Evolutionary conservation across 371 early-diverging fungal genomes (phyloP), one percentile per base, ranked within the genome.

Genomic region (Haplosporangium sp.): DNA sequence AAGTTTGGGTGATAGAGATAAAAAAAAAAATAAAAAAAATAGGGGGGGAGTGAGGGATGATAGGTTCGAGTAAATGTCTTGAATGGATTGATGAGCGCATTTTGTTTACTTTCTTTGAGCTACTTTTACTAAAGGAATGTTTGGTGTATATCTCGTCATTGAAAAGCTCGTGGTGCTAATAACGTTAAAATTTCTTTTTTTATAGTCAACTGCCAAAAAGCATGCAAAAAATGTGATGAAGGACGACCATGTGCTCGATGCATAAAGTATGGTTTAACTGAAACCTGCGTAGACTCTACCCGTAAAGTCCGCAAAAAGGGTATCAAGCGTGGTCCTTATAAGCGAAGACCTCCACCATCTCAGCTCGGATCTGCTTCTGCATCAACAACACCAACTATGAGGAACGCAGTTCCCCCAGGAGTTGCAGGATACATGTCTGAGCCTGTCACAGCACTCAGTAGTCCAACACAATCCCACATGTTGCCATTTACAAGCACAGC

Each of bases 161-260:
- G 53, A 53, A 53, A 53, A 11, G 10, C 19, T 53, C 53, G 53
- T 50, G 50, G 50, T 50, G 19, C 50, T 50, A 50, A 50, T 19
- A 17, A 15, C 50, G 97, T 73, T 94, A 95, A 84, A 92, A 92
- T 20, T 19, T 17, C 19, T n/a, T 4, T 19, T 19, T 17, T 3
- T 27, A 45, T 74, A 89, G 94, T 93, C 65, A 95, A 96, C 72
- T 97, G 97, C 72, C 94, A 96, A 86, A 92, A 92, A 71, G 95
- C 96, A 0, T 97, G 97, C 83, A 97, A 97, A 84, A 96, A 95
- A 83, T 97, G 97, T 75, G 96, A 94, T 75, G 92, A 95, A 68
- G 90, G 88, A 27, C 86, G 97, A 68, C 97, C 97, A 9, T 97
- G 97, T 83, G 85, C 87, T 66, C 92, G 97, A 20, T 97, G 97